A percentile compares a stretch with the other conserved stretches of the same genome.
These are phyloP conservation scores for Vitellaria paradoxa DNA, from an alignment of 179 eudicot species.

Conservation along the genomic window DNA sequence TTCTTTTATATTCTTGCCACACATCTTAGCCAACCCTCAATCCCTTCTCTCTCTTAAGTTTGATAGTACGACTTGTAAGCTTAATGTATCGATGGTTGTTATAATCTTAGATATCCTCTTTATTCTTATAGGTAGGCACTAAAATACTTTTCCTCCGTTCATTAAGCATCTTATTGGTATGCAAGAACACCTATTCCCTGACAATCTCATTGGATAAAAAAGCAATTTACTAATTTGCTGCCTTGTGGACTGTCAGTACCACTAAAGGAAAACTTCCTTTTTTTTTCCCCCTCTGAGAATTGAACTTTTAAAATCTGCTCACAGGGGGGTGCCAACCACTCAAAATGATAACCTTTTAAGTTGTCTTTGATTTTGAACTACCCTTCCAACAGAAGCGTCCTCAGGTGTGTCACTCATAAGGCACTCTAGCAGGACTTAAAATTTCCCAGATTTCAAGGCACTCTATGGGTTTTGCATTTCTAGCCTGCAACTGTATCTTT, in stretches of 20 bases:
- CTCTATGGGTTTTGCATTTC: neutral
- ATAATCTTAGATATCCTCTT: too few relatives aligned
- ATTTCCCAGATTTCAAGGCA: neutral
- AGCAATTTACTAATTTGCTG: neutral
- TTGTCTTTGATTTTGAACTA: neutral
- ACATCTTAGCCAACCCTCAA: too few relatives aligned
- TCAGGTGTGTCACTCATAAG: neutral
- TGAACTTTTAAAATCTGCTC: neutral
- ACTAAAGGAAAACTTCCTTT: neutral
- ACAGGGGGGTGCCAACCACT: neutral
- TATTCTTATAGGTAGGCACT: too few relatives aligned
- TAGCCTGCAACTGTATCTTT: neutral
- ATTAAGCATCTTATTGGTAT: too few relatives aligned
- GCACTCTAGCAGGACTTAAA: neutral
- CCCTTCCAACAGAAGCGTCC: neutral
- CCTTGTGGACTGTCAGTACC: constrained; percentile 1
- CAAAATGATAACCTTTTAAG: neutral
- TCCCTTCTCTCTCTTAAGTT: too few relatives aligned
- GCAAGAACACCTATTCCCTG: neutral
- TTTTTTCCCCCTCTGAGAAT: too few relatives aligned
- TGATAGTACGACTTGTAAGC: too few relatives aligned
- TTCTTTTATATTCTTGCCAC: too few relatives aligned
- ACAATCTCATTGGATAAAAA: neutral
- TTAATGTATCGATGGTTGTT: too few relatives aligned
- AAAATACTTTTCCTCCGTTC: too few relatives aligned